Evolutionary conservation across 805 yeast genomes (phyloP).

Genomic region (Hermanozyma aechmeae): DNA sequence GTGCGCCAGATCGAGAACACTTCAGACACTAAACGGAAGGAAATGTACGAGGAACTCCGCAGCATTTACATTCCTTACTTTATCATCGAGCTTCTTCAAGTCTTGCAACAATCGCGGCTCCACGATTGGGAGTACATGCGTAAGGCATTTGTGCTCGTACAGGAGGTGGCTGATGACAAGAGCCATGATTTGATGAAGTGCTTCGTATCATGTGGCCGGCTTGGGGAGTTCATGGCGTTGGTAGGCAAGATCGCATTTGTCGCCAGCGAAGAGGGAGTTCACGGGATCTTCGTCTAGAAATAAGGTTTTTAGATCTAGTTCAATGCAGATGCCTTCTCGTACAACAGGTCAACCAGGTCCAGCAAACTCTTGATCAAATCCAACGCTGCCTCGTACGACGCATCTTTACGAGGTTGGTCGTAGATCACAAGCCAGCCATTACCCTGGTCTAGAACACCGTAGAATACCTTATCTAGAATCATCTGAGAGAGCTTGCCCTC

Average conservation of each 20-base stretch:
- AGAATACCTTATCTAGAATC: conserved; percentile 92
- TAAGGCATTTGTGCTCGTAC: conserved; percentile 52
- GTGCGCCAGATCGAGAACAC: conserved; percentile 13
- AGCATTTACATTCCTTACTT: conserved; percentile 65
- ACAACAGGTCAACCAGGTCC: conserved; percentile 78
- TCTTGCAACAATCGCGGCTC: conserved; percentile 28
- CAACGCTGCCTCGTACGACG: conserved; percentile 78
- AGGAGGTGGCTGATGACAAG: conserved; percentile 58
- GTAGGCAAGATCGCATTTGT: conserved; percentile 51
- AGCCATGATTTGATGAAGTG: conserved; percentile 48
- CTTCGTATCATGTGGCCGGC: conserved; percentile 47
- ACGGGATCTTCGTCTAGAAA: conserved; percentile 28
- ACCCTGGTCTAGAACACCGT: conserved; percentile 96
- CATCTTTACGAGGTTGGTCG: conserved; percentile 82
- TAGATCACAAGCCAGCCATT: conserved; percentile 94
- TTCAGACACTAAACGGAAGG: conserved; percentile 19
- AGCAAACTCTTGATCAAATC: conserved; percentile 84
- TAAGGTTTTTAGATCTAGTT: conserved; percentile 32
- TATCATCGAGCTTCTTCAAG: conserved; percentile 56
- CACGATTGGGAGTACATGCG: conserved; percentile 36
- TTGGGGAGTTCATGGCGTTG: conserved; percentile 42
- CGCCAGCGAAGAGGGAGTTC: conserved; percentile 35
- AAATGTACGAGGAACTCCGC: conserved; percentile 45
- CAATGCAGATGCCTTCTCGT: conserved; percentile 84
- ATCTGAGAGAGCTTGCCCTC: conserved; percentile 93